These are phyloP conservation scores for Trichoderma atroviride DNA, from an alignment of 2,329 filamentous ascomycete species.

Conservation along the genomic window DNA sequence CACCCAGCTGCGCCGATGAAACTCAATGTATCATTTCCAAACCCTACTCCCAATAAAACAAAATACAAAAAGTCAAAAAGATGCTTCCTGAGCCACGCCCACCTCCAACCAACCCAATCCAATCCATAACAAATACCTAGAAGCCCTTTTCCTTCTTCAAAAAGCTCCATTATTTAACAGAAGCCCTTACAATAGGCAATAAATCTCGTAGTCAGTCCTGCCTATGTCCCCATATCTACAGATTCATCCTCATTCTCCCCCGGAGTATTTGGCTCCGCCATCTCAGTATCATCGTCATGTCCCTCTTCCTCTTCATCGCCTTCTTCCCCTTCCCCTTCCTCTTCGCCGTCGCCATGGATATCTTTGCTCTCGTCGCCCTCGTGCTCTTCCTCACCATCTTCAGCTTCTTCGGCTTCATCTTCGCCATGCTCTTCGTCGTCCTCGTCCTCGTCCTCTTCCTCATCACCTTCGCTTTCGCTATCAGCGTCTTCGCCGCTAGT, in stretches of 20 bases:
- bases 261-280: conserved; percentile 22
- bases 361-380: conserved; percentile 18
- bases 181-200: neutral
- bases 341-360: conserved; percentile 31
- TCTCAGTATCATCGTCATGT: conserved; percentile 25
- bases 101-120: neutral
- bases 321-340: conserved; percentile 32
- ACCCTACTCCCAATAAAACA: neutral
- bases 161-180: neutral
- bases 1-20: neutral
- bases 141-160: neutral
- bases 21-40: neutral
- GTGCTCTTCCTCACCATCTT: conserved; percentile 26
- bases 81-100: conserved; percentile 1
- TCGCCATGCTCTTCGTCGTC: conserved; percentile 28
- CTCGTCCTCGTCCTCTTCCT: conserved; percentile 31
- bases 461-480: conserved; percentile 42
- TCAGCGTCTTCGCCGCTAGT: conserved; percentile 43
- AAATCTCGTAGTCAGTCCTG: neutral
- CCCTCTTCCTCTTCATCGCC: conserved; percentile 30
- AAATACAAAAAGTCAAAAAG: too few relatives aligned
- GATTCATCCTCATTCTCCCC: conserved; percentile 12
- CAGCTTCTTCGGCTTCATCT: conserved; percentile 29
- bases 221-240: conserved; percentile 22
- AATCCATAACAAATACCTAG: neutral